phyloP scores from a whole-genome alignment of 2,329 filamentous ascomycete species.

The Karstenula rhodostoma region DNA sequence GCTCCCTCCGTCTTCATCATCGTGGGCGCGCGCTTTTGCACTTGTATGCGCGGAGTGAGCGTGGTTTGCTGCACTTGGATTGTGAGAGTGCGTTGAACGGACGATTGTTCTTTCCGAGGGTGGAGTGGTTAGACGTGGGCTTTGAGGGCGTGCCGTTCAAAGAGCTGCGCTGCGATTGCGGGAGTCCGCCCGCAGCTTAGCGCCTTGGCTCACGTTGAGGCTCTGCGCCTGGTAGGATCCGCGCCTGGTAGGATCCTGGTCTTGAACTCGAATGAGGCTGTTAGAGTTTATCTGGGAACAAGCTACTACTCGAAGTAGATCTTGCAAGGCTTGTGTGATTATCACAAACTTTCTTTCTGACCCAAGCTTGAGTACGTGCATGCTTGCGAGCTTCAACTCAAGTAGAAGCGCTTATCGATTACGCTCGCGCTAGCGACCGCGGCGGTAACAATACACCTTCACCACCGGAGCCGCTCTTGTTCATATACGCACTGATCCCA shows the following conservation, averaged over 20 bases:
- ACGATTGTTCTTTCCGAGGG: not conserved
- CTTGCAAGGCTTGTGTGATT: too few species aligned
- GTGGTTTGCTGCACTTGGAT: conserved; percentile 37
- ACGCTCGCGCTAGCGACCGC: not conserved
- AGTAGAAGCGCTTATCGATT: not conserved
- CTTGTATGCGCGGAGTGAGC: conserved; percentile 24
- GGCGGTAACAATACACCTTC: not conserved
- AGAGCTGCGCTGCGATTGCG: conserved; percentile 2
- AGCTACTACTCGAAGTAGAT: too few species aligned
- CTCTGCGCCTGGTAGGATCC: not conserved
- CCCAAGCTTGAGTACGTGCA: too few species aligned
- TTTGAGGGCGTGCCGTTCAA: conserved; percentile 1
- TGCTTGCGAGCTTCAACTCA: not conserved
- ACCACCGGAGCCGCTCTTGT: not conserved
- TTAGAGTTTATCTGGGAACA: not conserved
- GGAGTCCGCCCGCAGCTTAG: not conserved
- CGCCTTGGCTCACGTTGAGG: conserved; percentile 7
- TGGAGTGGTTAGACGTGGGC: not conserved
- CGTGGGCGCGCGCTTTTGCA: conserved; percentile 35
- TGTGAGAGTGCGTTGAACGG: not conserved
- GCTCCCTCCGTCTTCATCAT: conserved; percentile 47
- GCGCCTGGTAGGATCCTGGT: not conserved
- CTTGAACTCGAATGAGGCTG: not conserved
- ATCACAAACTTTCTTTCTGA: too few species aligned
- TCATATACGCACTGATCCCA: not conserved